A percentile compares a stretch with the other conserved stretches of the same genome.
Conservation (phyloP, 768 basidiomycete genomes). For the Pleurotus tuber-regium region DNA sequence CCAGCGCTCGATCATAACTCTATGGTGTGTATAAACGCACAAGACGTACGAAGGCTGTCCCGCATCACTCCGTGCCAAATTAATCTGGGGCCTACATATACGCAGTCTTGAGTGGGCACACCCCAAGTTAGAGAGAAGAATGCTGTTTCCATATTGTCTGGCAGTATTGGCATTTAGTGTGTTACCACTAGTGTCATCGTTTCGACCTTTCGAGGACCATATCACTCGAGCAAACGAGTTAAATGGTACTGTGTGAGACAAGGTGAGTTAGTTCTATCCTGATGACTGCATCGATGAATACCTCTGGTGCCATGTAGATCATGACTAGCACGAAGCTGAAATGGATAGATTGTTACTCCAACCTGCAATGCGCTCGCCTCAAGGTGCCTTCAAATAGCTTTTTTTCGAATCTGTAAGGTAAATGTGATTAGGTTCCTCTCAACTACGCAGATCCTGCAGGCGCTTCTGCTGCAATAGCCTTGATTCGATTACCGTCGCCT, state of each 20-base stretch:
- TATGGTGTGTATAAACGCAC: too few relatives aligned
- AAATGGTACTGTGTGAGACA: not conserved
- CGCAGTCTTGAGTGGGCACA: too few relatives aligned
- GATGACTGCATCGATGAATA: not conserved
- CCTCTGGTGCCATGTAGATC: not conserved
- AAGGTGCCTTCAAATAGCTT: slow-evolving; percentile 14
- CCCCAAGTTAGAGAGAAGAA: too few relatives aligned
- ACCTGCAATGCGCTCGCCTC: slow-evolving; percentile 24
- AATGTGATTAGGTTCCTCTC: slow-evolving; percentile 37
- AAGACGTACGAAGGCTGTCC: too few relatives aligned
- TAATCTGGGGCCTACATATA: too few relatives aligned
- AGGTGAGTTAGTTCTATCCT: not conserved
- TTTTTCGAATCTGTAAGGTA: not conserved
- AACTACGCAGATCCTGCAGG: slow-evolving; percentile 40
- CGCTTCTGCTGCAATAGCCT: slow-evolving; percentile 37
- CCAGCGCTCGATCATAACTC: too few relatives aligned
- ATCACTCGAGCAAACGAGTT: too few relatives aligned
- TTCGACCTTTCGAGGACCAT: too few relatives aligned
- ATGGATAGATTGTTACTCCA: slow-evolving; percentile 23
- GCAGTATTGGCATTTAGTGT: too few relatives aligned
- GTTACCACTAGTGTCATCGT: too few relatives aligned
- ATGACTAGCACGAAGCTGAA: slow-evolving; percentile 14
- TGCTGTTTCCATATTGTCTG: too few relatives aligned
- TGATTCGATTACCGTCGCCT: slow-evolving; percentile 38
- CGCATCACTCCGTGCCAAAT: too few relatives aligned